Evolutionary conservation across 495 filamentous ascomycete species (phyloP).

Genomic region (Neurospora sp.): DNA sequence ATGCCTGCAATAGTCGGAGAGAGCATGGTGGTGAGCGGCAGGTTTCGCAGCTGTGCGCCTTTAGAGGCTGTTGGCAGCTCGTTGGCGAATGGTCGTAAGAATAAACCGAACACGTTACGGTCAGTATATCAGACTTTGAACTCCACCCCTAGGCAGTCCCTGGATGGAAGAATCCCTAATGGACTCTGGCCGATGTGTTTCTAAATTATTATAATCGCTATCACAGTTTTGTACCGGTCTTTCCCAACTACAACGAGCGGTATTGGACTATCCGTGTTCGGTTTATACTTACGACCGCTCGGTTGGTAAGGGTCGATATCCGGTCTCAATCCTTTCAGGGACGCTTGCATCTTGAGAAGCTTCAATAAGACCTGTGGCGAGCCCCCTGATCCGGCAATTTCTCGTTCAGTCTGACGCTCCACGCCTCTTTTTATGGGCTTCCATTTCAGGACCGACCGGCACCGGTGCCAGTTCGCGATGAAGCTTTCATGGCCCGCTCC

Average conservation of each 20-base stretch:
- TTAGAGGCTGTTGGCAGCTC: not conserved
- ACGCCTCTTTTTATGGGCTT: not conserved
- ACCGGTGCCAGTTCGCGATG: not conserved
- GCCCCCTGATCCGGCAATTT: constrained; percentile 23
- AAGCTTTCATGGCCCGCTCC: not conserved
- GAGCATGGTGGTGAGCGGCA: constrained; percentile 1
- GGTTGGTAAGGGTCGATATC: not conserved
- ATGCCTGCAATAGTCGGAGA: not conserved
- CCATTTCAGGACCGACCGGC: not conserved
- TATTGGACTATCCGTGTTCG: not conserved
- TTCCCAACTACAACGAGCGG: not conserved
- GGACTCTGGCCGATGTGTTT: not conserved
- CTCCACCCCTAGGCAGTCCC: not conserved
- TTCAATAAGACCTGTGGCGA: constrained; percentile 55
- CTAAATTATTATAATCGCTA: not conserved
- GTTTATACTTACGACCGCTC: not conserved
- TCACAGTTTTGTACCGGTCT: not conserved
- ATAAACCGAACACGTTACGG: not conserved
- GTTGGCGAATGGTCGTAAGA: not conserved
- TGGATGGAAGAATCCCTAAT: not conserved
- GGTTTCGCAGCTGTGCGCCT: constrained; percentile 10
- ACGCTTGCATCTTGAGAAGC: constrained; percentile 33
- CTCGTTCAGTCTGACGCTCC: not conserved
- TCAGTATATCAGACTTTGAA: not conserved
- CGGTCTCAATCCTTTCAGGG: constrained; percentile 1